Evolutionary conservation across 2,329 filamentous ascomycete species (phyloP), one percentile per base, ranked within the genome.

Genomic region (Aspergillus ibericus): DNA sequence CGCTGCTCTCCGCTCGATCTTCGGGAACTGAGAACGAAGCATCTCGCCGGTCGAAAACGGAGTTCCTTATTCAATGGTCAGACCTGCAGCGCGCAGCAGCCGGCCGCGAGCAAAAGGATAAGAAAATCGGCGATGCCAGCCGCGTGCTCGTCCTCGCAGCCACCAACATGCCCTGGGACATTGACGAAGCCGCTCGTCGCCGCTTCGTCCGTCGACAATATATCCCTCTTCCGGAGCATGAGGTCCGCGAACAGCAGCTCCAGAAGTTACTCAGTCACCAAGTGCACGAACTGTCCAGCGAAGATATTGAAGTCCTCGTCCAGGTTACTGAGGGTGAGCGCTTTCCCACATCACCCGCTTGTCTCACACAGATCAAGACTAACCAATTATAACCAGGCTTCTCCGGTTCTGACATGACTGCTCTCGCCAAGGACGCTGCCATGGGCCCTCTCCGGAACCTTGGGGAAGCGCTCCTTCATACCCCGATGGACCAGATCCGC

Each of bases 31-130:
- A 98, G 70, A 91, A 98, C 68, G 95, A 99, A 76, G 92, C 95
- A 0, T 96, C 92, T 0, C 83, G 93, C 58, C 85, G 95, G 56
- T 96, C 97, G 71, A 99, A 99, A 78, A 99, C 95, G 0, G 95
- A 99, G 71, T 99, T 99, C 68, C 79, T 99, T 29, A 97, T 99
- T 27, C 93, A 97, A 70, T 99, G 95, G 95, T 95, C 91, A 59
- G 92, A 97, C 71, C 78, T 99, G 2, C 92, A 96, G 70, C 88
- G 92, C 63, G 95, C 95, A 2, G 95, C 95, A 6, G 93, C 93
- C 4, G 93, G 93, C 0, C 84, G 91, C 36, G 92, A 96, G 70
- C 80, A 85, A 27, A 66, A 65, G 16, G 62, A 62, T 13, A 87
- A 83, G 59, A 90, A 85, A 65, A 85, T 88, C 59, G 82, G 92